Conservation (phyloP, 2,329 filamentous ascomycete species). For the Colletotrichum navitas region DNA sequence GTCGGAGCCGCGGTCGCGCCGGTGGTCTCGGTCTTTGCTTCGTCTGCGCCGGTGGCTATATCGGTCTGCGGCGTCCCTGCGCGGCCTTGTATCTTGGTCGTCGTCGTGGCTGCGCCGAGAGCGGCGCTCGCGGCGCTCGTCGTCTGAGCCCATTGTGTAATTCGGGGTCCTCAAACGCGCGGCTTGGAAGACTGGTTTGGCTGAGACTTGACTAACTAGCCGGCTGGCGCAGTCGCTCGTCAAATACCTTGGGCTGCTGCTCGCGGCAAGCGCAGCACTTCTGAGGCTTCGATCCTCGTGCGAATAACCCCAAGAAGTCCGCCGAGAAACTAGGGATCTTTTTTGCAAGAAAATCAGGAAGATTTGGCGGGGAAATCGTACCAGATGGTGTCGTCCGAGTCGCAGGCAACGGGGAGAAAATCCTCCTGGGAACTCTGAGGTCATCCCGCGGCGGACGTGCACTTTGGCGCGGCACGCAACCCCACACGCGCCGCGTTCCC, state of each 20-base stretch:
- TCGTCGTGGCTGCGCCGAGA: slow-evolving; percentile 21
- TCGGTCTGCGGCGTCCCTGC: slow-evolving; percentile 19
- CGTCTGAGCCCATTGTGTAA: slow-evolving; percentile 34
- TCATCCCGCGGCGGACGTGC: slow-evolving; percentile 27
- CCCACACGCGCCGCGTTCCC: slow-evolving; percentile 7
- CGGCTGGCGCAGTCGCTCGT: background rate
- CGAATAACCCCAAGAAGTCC: no score
- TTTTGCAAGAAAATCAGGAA: background rate
- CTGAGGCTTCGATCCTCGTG: background rate
- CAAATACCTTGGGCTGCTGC: background rate
- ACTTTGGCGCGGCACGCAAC: background rate
- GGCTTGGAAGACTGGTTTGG: background rate
- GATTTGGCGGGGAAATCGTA: background rate
- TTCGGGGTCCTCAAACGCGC: no score
- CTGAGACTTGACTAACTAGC: no score
- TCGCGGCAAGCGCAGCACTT: background rate
- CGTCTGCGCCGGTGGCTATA: slow-evolving; percentile 30
- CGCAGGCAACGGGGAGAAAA: background rate
- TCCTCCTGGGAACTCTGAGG: slow-evolving; percentile 16
- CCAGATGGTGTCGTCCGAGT: background rate
- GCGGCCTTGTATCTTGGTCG: slow-evolving; percentile 13
- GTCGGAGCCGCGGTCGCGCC: slow-evolving; percentile 21
- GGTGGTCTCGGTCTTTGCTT: slow-evolving; percentile 27
- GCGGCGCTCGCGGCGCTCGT: slow-evolving; percentile 30
- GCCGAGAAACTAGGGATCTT: background rate